Evolutionary conservation across 495 filamentous ascomycete genomes (phyloP).

Genomic region (Lichina pygmaea): DNA sequence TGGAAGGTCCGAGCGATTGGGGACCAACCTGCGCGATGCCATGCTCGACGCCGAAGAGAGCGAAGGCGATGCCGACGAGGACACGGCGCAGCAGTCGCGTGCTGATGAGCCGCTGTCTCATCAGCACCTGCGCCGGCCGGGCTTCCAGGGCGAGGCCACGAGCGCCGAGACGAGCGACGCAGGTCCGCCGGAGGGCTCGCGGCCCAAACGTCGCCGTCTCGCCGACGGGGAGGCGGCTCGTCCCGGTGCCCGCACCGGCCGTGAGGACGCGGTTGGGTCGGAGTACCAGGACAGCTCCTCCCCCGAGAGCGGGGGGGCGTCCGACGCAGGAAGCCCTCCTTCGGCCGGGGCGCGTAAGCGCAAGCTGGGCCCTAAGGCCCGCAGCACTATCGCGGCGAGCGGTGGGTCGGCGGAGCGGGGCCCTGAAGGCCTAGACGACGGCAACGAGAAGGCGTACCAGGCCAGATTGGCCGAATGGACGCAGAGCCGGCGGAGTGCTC

Average conservation of each 20-base stretch:
- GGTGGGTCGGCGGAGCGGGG: background rate
- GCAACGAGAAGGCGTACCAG: constrained; percentile 67
- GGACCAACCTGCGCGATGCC: constrained; percentile 38
- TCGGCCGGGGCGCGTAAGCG: constrained; percentile 1
- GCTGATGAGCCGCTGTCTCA: constrained; percentile 35
- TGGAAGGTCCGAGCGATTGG: constrained; percentile 21
- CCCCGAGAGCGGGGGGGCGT: constrained; percentile 5
- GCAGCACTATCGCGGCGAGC: constrained; percentile 8
- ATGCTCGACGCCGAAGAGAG: constrained; percentile 54
- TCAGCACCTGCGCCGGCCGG: constrained; percentile 54
- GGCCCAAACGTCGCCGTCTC: constrained; percentile 9
- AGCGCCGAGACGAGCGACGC: constrained; percentile 9
- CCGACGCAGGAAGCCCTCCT: background rate
- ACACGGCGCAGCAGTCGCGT: background rate
- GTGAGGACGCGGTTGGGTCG: constrained; percentile 7
- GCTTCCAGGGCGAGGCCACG: constrained; percentile 30
- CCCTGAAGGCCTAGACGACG: constrained; percentile 52
- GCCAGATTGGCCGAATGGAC: constrained; percentile 50
- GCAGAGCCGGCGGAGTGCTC: constrained; percentile 34
- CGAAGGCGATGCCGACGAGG: constrained; percentile 16
- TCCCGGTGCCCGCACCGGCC: background rate
- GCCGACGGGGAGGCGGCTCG: background rate
- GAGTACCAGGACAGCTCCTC: constrained; percentile 8
- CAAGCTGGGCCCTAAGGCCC: constrained; percentile 16
- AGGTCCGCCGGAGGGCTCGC: constrained; percentile 16